phyloP scores from a whole-genome alignment of 2,329 filamentous ascomycete genomes.

The Stagonosporopsis tanaceti region DNA sequence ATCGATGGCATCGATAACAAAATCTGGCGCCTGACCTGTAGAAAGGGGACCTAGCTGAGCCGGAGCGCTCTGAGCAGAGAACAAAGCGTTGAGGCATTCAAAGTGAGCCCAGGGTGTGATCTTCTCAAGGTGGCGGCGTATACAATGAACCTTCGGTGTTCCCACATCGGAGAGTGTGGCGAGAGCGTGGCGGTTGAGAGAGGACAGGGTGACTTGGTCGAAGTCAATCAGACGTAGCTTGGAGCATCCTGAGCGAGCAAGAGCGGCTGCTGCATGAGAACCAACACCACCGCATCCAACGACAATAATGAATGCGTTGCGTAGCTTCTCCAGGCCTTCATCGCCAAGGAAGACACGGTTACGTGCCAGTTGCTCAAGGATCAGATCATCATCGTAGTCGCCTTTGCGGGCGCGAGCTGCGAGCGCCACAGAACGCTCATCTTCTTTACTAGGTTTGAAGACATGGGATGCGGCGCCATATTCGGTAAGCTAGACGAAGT shows the following conservation, averaged over 20 bases:
- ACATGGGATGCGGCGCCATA: slow-evolving; percentile 63
- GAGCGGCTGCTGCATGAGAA: slow-evolving; percentile 85
- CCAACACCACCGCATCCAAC: slow-evolving; percentile 95
- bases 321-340: slow-evolving; percentile 79
- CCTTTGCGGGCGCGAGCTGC: slow-evolving; percentile 68
- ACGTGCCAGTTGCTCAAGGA: slow-evolving; percentile 91
- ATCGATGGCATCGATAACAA: slow-evolving; percentile 96
- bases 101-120: slow-evolving; percentile 92
- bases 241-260: slow-evolving; percentile 89
- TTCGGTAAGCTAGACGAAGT: slow-evolving; percentile 64
- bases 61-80: slow-evolving; percentile 72
- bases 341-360: slow-evolving; percentile 91
- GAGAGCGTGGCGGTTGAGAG: slow-evolving; percentile 93
- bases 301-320: slow-evolving; percentile 82
- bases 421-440: slow-evolving; percentile 65
- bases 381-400: slow-evolving; percentile 76
- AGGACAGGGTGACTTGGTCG: slow-evolving; percentile 95
- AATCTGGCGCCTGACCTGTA: slow-evolving; percentile 75
- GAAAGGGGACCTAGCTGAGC: slow-evolving; percentile 70
- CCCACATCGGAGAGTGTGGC: slow-evolving; percentile 94
- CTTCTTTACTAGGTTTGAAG: slow-evolving; percentile 58
- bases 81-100: slow-evolving; percentile 85
- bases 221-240: slow-evolving; percentile 91
- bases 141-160: slow-evolving; percentile 86
- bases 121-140: slow-evolving; percentile 80